phyloP scores from a whole-genome alignment of 805 yeast species.

The Zygotorulaspora sp. region DNA sequence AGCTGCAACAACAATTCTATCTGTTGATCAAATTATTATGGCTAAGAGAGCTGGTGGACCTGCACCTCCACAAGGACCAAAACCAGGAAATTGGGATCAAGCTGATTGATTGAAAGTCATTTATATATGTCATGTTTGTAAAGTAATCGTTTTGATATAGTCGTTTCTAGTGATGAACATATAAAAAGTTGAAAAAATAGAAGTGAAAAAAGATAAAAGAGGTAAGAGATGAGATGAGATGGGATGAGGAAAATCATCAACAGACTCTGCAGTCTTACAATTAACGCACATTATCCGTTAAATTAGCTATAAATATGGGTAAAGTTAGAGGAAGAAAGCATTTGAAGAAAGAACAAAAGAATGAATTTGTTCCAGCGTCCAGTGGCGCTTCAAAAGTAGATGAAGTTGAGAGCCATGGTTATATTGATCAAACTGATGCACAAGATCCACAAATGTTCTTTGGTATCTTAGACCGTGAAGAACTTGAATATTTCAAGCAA shows the following conservation, averaged over 20 bases:
- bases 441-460: constrained; percentile 50
- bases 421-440: constrained; percentile 10
- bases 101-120: constrained; percentile 51
- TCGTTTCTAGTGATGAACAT: constrained; percentile 5
- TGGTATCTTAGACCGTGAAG: constrained; percentile 80
- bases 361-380: constrained; percentile 20
- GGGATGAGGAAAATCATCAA: constrained; percentile 15
- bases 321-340: constrained; percentile 44
- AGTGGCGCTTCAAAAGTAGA: constrained; percentile 7
- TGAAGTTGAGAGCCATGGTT: constrained; percentile 6
- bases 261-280: too few species aligned
- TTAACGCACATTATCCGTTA: too few species aligned
- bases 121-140: too few species aligned
- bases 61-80: constrained; percentile 69
- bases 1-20: constrained; percentile 77
- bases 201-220: too few species aligned
- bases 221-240: constrained; percentile 18
- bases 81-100: constrained; percentile 95
- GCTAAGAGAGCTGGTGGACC: constrained; percentile 99
- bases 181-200: constrained; percentile 10
- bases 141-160: too few species aligned
- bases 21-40: constrained; percentile 96
- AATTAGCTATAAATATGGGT: constrained; percentile 16
- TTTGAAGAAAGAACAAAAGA: constrained; percentile 29
- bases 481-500: constrained; percentile 85